These are phyloP conservation scores for Sesbania bispinosa DNA, from an alignment of 306 rosid genomes.

Conservation along the genomic window DNA sequence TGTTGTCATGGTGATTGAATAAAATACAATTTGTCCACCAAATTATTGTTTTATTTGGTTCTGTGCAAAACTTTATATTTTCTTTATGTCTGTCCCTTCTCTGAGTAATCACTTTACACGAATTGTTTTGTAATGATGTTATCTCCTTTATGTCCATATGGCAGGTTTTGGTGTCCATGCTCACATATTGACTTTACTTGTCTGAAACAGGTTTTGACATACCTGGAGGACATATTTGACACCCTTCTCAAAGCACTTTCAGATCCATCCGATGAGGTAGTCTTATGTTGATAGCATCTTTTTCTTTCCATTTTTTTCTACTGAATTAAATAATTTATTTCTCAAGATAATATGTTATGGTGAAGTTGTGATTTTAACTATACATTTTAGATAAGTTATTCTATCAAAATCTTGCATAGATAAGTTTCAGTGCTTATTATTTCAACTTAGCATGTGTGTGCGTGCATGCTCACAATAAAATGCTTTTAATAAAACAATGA, in stretches of 20 bases:
- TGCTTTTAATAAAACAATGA: too few relatives aligned
- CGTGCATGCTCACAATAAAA: too few relatives aligned
- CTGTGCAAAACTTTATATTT: not conserved
- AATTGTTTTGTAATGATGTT: not conserved
- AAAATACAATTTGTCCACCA: not conserved
- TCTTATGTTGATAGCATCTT: slow-evolving; percentile 10
- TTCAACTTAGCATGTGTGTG: too few relatives aligned
- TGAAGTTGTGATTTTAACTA: not conserved
- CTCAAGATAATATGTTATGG: not conserved
- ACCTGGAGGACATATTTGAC: slow-evolving; percentile 70
- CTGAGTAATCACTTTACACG: not conserved
- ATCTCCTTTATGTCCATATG: not conserved
- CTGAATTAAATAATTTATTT: not conserved
- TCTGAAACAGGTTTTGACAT: slow-evolving; percentile 68
- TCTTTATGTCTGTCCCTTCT: not conserved
- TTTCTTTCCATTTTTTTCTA: not conserved
- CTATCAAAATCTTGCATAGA: too few relatives aligned
- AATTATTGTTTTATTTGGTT: not conserved
- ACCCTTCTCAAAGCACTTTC: slow-evolving; percentile 82
- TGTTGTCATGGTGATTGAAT: not conserved
- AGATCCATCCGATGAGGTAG: slow-evolving; percentile 86
- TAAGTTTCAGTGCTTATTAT: too few relatives aligned
- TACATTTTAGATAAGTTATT: too few relatives aligned
- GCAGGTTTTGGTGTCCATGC: not conserved
- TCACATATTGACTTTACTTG: slow-evolving; percentile 6